Base-by-base conservation (phyloP, 768 basidiomycete genomes). In the Kwoniella pini region DNA sequence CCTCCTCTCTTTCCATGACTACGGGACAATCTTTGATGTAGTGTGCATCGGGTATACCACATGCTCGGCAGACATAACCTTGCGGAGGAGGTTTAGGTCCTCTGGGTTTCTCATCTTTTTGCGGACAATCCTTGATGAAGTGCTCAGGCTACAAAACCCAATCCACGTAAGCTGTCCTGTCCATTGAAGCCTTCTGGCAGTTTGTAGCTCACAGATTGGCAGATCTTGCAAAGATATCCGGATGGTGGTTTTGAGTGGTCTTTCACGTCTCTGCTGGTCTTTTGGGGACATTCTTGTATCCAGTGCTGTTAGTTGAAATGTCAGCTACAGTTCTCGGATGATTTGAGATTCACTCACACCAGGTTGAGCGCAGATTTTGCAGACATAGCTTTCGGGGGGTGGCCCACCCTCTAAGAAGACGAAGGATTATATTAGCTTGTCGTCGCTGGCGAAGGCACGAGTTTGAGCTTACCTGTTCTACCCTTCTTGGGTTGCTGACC, bases 111-210 rank as follows among this genome's bases (percentile, higher is more conserved):
- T 59, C 84, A 11, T 88, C 83, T 74, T 84, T 85, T 10, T 87
- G 86, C 1, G 94, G 92, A 78, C 92, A 95, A 74, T 95, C 91
- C 36, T 89, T 87, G 55, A 95, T 84, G 69, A 89, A 86, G 76
- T 96, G 93, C 28, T 88, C 91, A 38, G 87, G 82, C 85, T 90
- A 66, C n/a, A 30, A 15, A n/a, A n/a, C n/a, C n/a, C n/a, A n/a
- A n/a, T n/a, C 11, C 21, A 19, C 5, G 55, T 59, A 21, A 55
- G 51, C 54, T 10, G n/a, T 17, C 9, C 13, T 1, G 17, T 12
- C 13, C 40, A 38, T 33, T 0, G 7, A 44, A 15, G 24, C 15
- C n/a, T n/a, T n/a, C n/a, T n/a, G 36, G 30, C 11, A 57, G 5
- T 0, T 57, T 42, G 50, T 46, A 56, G 72, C 81, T 61, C 59